phyloP scores from a whole-genome alignment of 331 rosid species.

The Rhamnella rubrinervis region DNA sequence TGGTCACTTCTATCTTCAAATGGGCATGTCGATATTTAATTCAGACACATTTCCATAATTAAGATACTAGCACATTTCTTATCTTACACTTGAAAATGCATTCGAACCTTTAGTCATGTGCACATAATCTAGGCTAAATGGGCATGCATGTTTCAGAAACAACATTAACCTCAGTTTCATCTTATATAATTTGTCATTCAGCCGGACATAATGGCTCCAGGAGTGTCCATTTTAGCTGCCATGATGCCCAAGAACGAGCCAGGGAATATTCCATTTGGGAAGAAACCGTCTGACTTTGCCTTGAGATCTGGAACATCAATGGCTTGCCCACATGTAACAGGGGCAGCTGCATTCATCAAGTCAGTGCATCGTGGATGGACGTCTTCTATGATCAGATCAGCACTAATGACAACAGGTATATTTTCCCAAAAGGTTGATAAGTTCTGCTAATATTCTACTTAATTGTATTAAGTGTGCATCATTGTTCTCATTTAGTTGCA shows the following conservation, averaged over 20 bases:
- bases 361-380: conserved; percentile 61
- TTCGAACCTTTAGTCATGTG: no score
- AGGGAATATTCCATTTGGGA: conserved; percentile 55
- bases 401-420: conserved; percentile 87
- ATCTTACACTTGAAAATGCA: not conserved
- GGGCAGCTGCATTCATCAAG: conserved; percentile 81
- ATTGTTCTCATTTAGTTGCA: not conserved
- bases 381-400: conserved; percentile 87
- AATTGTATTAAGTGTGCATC: not conserved
- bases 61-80: not conserved
- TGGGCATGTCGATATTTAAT: no score
- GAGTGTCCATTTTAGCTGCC: conserved; percentile 78
- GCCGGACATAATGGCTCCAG: conserved; percentile 96
- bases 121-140: no score
- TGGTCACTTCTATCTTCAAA: no score
- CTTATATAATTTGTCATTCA: conserved; percentile 27
- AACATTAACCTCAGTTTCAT: not conserved
- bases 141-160: not conserved
- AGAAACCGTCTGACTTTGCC: conserved; percentile 56
- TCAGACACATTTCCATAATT: no score
- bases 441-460: not conserved
- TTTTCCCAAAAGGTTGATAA: not conserved
- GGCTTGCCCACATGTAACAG: conserved; percentile 93
- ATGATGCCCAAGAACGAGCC: conserved; percentile 50
- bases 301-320: conserved; percentile 87